Evolutionary conservation across 306 rosid genomes (phyloP).

Genomic region (Argentina anserina): DNA sequence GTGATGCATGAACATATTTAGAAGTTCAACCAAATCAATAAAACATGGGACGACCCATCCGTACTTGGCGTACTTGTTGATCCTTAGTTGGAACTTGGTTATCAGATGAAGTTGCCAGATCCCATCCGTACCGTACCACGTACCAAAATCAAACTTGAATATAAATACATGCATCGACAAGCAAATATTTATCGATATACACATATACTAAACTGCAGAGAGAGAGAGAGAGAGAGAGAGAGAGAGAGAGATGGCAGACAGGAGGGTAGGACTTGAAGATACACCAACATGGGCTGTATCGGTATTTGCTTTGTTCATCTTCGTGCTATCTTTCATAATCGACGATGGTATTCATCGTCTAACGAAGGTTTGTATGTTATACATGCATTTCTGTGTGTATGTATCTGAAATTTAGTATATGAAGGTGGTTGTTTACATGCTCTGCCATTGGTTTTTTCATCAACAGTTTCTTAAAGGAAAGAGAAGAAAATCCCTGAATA

Average conservation of each 20-base stretch:
- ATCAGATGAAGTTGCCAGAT: neutral
- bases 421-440: neutral
- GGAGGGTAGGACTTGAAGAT: slow-evolving; percentile 35
- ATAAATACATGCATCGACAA: neutral
- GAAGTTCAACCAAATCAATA: neutral
- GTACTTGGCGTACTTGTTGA: neutral
- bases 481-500: slow-evolving; percentile 43
- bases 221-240: neutral
- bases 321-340: slow-evolving; percentile 41
- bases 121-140: neutral
- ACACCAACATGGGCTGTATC: slow-evolving; percentile 73
- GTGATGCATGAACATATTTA: neutral
- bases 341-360: slow-evolving; percentile 46
- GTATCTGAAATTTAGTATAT: no score
- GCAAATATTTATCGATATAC: neutral
- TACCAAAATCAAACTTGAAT: neutral
- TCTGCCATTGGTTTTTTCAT: neutral
- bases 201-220: neutral
- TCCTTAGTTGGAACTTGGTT: neutral
- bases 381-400: no score
- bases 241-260: slow-evolving; percentile 23
- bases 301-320: slow-evolving; percentile 34
- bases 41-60: neutral
- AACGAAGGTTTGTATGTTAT: slow-evolving; percentile 27
- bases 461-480: slow-evolving; percentile 38